Percentiles rank a stretch among this genome's conserved stretches.
These are phyloP conservation scores for Dactylella cylindrospora DNA, from an alignment of 2,329 filamentous ascomycete genomes.

Conservation along the genomic window DNA sequence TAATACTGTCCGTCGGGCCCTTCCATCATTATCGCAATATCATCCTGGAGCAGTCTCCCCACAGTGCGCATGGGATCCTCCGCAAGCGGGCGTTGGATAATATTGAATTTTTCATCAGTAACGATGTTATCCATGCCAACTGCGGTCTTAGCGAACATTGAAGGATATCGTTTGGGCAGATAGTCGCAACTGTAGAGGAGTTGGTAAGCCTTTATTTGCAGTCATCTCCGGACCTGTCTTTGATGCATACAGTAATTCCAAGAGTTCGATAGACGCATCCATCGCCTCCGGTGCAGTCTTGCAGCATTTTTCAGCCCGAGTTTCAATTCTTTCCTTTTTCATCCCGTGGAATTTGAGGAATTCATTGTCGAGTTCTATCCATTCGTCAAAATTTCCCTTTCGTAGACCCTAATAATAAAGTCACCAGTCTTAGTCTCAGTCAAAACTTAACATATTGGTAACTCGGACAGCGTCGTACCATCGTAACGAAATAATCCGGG, in stretches of 20 bases:
- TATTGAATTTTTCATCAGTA: conserved; percentile 72
- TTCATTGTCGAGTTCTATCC: conserved; percentile 84
- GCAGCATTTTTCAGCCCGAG: conserved; percentile 69
- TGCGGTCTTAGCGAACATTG: conserved; percentile 64
- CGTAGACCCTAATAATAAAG: conserved; percentile 57
- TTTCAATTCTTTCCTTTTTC: conserved; percentile 67
- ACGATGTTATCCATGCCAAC: conserved; percentile 70
- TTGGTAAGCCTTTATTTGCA: background rate
- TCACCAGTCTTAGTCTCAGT: background rate
- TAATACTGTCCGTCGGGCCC: conserved; percentile 75
- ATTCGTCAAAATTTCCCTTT: conserved; percentile 69
- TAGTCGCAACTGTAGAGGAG: conserved; percentile 57
- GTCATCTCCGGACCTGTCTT: too few relatives aligned
- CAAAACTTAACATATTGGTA: background rate
- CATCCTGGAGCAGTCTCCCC: conserved; percentile 74
- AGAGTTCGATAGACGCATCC: conserved; percentile 71
- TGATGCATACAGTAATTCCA: conserved; percentile 64
- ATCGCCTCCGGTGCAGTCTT: conserved; percentile 69
- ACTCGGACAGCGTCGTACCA: conserved; percentile 3
- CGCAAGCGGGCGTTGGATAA: conserved; percentile 62
- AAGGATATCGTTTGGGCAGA: conserved; percentile 73
- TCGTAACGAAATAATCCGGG: conserved; percentile 54
- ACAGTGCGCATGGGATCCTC: conserved; percentile 79
- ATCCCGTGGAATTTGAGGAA: conserved; percentile 71
- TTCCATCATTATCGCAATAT: conserved; percentile 82